Conservation (phyloP, 768 basidiomycete genomes). For the Kwoniella botswanensis region DNA sequence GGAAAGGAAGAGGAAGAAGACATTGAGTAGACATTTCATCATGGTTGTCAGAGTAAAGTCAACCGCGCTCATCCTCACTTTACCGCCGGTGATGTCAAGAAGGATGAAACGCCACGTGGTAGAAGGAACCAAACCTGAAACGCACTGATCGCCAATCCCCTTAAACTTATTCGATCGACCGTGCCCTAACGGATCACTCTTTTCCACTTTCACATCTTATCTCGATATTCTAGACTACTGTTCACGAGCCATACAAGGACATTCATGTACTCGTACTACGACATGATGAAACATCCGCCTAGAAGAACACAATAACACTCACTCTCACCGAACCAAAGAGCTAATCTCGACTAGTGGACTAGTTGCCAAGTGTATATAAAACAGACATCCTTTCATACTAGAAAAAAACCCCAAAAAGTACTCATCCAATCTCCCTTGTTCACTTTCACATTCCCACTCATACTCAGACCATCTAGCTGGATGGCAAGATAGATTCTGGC, state of each 20-base stretch:
- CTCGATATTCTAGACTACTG: neutral
- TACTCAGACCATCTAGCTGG: no score
- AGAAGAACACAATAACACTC: neutral
- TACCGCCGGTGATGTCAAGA: neutral
- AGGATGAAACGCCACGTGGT: neutral
- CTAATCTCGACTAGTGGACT: neutral
- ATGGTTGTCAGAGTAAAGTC: neutral
- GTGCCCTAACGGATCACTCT: neutral
- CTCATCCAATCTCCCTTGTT: no score
- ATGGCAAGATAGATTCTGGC: no score
- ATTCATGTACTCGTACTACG: neutral
- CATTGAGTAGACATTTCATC: no score
- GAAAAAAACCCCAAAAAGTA: neutral
- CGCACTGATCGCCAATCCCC: conserved; percentile 11
- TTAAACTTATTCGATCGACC: neutral
- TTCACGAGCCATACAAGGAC: neutral
- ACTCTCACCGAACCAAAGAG: neutral
- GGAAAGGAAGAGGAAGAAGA: neutral
- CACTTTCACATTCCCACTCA: no score
- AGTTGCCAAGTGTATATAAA: neutral
- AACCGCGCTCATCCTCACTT: neutral
- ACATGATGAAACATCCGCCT: neutral
- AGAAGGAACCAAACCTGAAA: neutral
- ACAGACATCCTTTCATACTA: neutral
- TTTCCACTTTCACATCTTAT: neutral